Conservation (phyloP, 345 rosid species). For the Brassica rapa region DNA sequence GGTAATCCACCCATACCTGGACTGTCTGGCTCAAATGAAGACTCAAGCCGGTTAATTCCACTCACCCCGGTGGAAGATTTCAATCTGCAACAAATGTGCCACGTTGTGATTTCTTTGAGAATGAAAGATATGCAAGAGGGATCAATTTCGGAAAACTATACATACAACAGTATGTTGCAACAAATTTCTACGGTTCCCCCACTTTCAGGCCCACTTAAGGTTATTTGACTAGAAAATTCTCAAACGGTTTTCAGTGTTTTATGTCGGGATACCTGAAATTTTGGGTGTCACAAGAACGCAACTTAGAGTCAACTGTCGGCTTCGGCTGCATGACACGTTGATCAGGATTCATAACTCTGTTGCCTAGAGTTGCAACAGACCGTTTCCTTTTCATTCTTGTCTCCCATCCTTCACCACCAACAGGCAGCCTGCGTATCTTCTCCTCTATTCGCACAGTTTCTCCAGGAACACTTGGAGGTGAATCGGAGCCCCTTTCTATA, state of each 20-base stretch:
- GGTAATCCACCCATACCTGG: slow-evolving; percentile 56
- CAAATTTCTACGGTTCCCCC: neutral
- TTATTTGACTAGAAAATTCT: slow-evolving; percentile 5
- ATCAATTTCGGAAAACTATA: slow-evolving; percentile 5
- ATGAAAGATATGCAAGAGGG: slow-evolving; percentile 1
- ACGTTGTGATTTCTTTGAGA: neutral
- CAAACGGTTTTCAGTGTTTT: slow-evolving; percentile 1
- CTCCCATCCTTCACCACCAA: slow-evolving; percentile 95
- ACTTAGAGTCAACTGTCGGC: slow-evolving; percentile 62
- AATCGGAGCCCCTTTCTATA: slow-evolving; percentile 65
- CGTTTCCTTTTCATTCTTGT: slow-evolving; percentile 86
- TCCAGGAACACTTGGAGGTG: slow-evolving; percentile 57
- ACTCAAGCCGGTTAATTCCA: slow-evolving; percentile 65
- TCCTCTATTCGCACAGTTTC: slow-evolving; percentile 60
- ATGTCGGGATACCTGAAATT: slow-evolving; percentile 62
- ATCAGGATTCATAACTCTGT: slow-evolving; percentile 63
- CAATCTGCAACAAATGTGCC: slow-evolving; percentile 52
- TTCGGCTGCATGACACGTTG: slow-evolving; percentile 61
- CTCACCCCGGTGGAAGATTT: slow-evolving; percentile 61
- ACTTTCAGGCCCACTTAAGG: neutral
- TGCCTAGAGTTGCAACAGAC: slow-evolving; percentile 77
- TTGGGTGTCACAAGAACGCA: slow-evolving; percentile 68
- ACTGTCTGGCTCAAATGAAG: slow-evolving; percentile 62
- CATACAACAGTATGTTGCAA: slow-evolving; percentile 17
- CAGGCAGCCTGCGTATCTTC: slow-evolving; percentile 76